phyloP scores from a whole-genome alignment of 2,329 filamentous ascomycete species.

The Ceratocystis cubensis region DNA sequence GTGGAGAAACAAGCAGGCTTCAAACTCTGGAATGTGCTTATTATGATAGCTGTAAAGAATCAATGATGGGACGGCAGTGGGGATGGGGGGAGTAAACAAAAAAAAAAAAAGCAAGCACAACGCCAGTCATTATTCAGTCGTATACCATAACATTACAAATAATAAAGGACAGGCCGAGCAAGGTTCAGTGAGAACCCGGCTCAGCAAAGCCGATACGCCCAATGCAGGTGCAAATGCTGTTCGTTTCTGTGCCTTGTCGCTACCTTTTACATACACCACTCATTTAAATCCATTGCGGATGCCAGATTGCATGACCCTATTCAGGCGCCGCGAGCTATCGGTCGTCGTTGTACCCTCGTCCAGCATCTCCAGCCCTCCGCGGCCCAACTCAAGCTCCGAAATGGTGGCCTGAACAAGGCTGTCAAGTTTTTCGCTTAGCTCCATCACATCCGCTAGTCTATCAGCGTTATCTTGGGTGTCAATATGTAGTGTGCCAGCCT shows the following conservation, averaged over 20 bases:
- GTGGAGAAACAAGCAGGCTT: too few relatives aligned
- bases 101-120: neutral
- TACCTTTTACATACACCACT: neutral
- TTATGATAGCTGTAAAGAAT: too few relatives aligned
- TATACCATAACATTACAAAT: neutral
- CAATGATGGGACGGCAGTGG: too few relatives aligned
- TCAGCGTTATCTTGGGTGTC: slow-evolving; percentile 60
- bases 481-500: slow-evolving; percentile 71
- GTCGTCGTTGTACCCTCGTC: neutral
- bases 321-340: neutral
- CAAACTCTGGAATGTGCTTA: too few relatives aligned
- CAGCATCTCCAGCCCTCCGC: slow-evolving; percentile 2
- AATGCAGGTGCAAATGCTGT: neutral
- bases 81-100: neutral
- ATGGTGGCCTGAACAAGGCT: slow-evolving; percentile 60
- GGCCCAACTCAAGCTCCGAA: slow-evolving; percentile 50
- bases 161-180: neutral
- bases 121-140: neutral
- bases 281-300: neutral
- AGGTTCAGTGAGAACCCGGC: neutral
- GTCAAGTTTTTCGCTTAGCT: slow-evolving; percentile 59
- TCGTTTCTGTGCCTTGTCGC: neutral
- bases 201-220: neutral
- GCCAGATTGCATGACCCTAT: neutral
- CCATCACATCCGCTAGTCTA: slow-evolving; percentile 58